Percentiles rank a stretch among this genome's conserved stretches.
These are phyloP conservation scores for Amanita jacksonii DNA, from an alignment of 768 basidiomycete genomes.

Conservation along the genomic window DNA sequence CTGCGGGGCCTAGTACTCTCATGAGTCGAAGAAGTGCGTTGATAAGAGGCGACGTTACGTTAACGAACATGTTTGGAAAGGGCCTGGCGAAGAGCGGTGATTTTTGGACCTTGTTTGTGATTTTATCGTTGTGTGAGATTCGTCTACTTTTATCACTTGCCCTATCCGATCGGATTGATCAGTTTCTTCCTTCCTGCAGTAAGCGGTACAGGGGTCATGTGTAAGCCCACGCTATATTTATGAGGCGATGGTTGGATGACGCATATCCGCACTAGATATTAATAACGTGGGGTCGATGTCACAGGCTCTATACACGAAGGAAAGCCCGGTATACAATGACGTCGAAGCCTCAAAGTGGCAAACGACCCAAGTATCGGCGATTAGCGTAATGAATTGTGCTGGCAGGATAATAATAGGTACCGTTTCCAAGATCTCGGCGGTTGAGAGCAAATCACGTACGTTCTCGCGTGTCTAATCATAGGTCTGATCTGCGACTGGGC, in stretches of 20 bases:
- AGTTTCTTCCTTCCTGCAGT: slow-evolving; percentile 38
- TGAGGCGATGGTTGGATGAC: not conserved
- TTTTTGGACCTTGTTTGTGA: slow-evolving; percentile 55
- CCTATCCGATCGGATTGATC: slow-evolving; percentile 8
- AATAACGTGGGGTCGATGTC: slow-evolving; percentile 83
- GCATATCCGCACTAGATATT: slow-evolving; percentile 41
- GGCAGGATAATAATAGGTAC: slow-evolving; percentile 76
- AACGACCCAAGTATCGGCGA: slow-evolving; percentile 72
- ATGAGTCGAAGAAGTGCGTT: slow-evolving; percentile 6
- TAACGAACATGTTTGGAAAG: slow-evolving; percentile 45
- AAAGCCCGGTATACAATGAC: slow-evolving; percentile 55
- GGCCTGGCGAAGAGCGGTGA: slow-evolving; percentile 41
- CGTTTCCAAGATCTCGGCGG: not conserved
- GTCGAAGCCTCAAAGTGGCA: slow-evolving; percentile 65
- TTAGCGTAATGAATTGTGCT: slow-evolving; percentile 73
- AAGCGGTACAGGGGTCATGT: slow-evolving; percentile 78
- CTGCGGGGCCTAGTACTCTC: not conserved
- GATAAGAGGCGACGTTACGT: slow-evolving; percentile 14
- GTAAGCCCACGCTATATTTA: slow-evolving; percentile 30
- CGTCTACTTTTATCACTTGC: not conserved
- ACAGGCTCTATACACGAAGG: slow-evolving; percentile 39
- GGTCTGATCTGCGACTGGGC: slow-evolving; percentile 63
- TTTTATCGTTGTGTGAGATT: slow-evolving; percentile 48
- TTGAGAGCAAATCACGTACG: not conserved
- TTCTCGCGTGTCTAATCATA: slow-evolving; percentile 14